Percentiles rank a stretch among this genome's conserved stretches.
These are phyloP conservation scores for Candida germanica DNA, from an alignment of 805 yeast genomes.

Conservation along the genomic window DNA sequence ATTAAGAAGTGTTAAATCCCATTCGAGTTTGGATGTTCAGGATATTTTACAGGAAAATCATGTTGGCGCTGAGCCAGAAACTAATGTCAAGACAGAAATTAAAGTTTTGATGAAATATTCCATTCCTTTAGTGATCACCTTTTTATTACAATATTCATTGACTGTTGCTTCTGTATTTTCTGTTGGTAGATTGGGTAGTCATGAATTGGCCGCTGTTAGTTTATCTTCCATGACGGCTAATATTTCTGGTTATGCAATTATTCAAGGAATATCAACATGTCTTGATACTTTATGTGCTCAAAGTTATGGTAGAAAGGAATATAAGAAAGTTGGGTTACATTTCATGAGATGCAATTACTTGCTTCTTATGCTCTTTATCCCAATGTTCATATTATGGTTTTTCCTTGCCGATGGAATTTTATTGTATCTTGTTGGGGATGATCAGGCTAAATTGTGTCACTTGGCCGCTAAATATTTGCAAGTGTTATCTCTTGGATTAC, in stretches of 20 bases:
- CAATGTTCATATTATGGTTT: slow-evolving; percentile 62
- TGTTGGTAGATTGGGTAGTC: slow-evolving; percentile 69
- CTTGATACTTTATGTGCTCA: slow-evolving; percentile 78
- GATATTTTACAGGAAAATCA: slow-evolving; percentile 11
- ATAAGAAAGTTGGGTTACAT: slow-evolving; percentile 62
- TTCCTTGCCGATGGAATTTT: slow-evolving; percentile 51
- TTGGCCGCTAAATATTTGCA: slow-evolving; percentile 60
- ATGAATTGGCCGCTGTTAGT: slow-evolving; percentile 73
- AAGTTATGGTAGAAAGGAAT: slow-evolving; percentile 68
- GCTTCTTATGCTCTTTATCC: slow-evolving; percentile 46
- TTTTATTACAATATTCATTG: slow-evolving; percentile 66
- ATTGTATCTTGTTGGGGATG: slow-evolving; percentile 21
- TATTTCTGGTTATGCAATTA: slow-evolving; percentile 69
- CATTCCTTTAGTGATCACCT: slow-evolving; percentile 62
- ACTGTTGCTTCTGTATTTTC: slow-evolving; percentile 76
- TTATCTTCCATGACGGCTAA: slow-evolving; percentile 76
- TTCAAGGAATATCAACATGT: slow-evolving; percentile 77
- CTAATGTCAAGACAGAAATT: slow-evolving; percentile 38
- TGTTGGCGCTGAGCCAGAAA: slow-evolving; percentile 41
- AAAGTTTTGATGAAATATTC: slow-evolving; percentile 40
- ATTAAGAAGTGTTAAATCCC: slow-evolving; percentile 19
- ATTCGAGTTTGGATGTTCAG: slow-evolving; percentile 10
- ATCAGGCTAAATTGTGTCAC: slow-evolving; percentile 21
- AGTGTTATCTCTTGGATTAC: slow-evolving; percentile 60
- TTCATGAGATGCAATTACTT: slow-evolving; percentile 65